phyloP scores from a whole-genome alignment of 2,329 filamentous ascomycete genomes.

The Cyanodermella asteris region DNA sequence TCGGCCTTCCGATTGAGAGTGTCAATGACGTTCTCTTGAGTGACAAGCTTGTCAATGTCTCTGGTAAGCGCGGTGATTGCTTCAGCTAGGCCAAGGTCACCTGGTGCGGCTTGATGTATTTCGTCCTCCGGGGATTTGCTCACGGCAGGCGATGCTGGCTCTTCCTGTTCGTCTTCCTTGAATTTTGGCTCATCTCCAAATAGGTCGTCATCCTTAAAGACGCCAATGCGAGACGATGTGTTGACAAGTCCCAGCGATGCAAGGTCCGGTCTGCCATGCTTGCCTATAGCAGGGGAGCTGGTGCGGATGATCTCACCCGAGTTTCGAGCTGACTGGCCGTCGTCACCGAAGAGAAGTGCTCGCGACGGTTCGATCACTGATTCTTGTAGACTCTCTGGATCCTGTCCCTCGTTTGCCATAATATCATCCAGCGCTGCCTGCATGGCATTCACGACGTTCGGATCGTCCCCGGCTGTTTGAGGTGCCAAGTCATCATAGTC shows the following conservation, averaged over 20 bases:
- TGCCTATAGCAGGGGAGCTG: constrained; percentile 22
- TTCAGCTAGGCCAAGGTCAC: constrained; percentile 80
- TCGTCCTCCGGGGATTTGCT: constrained; percentile 50
- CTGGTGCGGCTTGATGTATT: constrained; percentile 83
- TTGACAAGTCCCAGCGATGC: constrained; percentile 81
- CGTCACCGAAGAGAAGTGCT: too few relatives aligned
- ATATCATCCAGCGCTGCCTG: constrained; percentile 83
- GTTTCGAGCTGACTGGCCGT: constrained; percentile 38
- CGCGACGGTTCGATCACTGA: constrained; percentile 37
- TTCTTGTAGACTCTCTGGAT: constrained; percentile 28
- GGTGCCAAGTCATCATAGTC: constrained; percentile 39
- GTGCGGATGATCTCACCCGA: constrained; percentile 35
- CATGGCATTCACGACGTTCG: constrained; percentile 72
- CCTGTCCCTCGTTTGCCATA: constrained; percentile 50
- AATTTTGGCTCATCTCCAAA: constrained; percentile 78
- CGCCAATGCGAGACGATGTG: constrained; percentile 65
- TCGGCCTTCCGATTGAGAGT: constrained; percentile 86
- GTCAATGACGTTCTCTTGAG: constrained; percentile 79
- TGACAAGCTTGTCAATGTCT: constrained; percentile 70
- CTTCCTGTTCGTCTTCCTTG: constrained; percentile 66
- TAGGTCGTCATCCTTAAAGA: constrained; percentile 83
- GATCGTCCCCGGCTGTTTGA: constrained; percentile 38
- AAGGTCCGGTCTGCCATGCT: constrained; percentile 54
- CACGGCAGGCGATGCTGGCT: constrained; percentile 35
- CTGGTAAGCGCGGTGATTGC: constrained; percentile 72